A percentile compares a stretch with the other conserved stretches of the same genome.
phyloP scores from a whole-genome alignment of 352 stramenopile species.

The Lagenidium sp. region DNA sequence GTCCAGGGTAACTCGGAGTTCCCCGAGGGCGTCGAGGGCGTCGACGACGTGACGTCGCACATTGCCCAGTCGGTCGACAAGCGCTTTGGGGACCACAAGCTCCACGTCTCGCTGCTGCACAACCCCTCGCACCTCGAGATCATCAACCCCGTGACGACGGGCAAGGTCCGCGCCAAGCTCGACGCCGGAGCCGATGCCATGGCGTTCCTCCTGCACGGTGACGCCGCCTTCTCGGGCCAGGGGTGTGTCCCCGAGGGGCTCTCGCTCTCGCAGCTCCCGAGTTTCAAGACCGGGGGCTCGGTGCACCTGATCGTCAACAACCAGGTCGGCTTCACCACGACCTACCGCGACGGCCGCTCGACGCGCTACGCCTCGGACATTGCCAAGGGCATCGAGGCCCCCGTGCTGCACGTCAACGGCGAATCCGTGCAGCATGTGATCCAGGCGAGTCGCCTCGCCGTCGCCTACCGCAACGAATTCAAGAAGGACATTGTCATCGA shows the following conservation, averaged over 20 bases:
- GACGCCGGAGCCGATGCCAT: slow-evolving; percentile 58
- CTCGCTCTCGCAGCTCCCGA: slow-evolving; percentile 65
- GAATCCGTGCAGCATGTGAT: slow-evolving; percentile 76
- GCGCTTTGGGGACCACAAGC: slow-evolving; percentile 31
- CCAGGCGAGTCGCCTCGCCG: slow-evolving; percentile 56
- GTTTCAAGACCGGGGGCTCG: slow-evolving; percentile 66
- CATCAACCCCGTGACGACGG: slow-evolving; percentile 77
- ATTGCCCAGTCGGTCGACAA: slow-evolving; percentile 74
- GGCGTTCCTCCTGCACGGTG: slow-evolving; percentile 79
- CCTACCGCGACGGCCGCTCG: slow-evolving; percentile 61
- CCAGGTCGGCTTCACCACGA: slow-evolving; percentile 88
- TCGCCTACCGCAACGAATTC: slow-evolving; percentile 79
- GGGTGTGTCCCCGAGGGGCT: slow-evolving; percentile 76
- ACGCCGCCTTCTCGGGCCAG: slow-evolving; percentile 81
- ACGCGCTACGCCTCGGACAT: slow-evolving; percentile 83
- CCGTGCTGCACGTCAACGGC: slow-evolving; percentile 85
- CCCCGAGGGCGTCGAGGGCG: slow-evolving; percentile 34
- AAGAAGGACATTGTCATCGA: slow-evolving; percentile 85
- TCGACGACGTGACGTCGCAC: slow-evolving; percentile 84
- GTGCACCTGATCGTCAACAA: slow-evolving; percentile 89
- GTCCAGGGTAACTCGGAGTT: slow-evolving; percentile 75
- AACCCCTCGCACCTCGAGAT: slow-evolving; percentile 87
- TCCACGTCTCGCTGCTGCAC: slow-evolving; percentile 81
- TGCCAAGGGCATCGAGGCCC: slow-evolving; percentile 71
- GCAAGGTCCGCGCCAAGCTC: slow-evolving; percentile 80